Percentiles rank a stretch among this genome's conserved stretches.
These are phyloP conservation scores for Mycothermus thermophilus DNA, from an alignment of 495 filamentous ascomycete genomes.

Conservation along the genomic window DNA sequence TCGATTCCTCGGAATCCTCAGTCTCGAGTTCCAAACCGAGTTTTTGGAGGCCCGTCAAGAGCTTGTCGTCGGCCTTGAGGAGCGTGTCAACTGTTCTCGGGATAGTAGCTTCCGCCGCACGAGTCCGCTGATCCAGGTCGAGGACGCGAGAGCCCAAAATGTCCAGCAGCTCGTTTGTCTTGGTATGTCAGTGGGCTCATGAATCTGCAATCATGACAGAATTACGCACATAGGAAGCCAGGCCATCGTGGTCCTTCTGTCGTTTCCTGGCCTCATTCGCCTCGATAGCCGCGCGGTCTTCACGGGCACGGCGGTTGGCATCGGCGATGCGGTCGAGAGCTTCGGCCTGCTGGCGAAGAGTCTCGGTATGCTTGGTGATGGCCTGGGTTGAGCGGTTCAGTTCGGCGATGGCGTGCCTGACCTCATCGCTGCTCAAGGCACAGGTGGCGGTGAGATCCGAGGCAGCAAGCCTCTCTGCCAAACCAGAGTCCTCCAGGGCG, in stretches of 20 bases:
- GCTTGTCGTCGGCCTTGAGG: slow-evolving; percentile 32
- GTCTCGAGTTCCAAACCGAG: slow-evolving; percentile 32
- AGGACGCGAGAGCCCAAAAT: slow-evolving; percentile 22
- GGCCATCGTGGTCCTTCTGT: slow-evolving; percentile 18
- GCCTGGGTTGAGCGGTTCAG: slow-evolving; percentile 31
- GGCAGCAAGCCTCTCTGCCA: slow-evolving; percentile 21
- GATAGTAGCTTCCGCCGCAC: slow-evolving; percentile 10
- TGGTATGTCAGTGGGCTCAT: not conserved
- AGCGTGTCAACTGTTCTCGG: slow-evolving; percentile 25
- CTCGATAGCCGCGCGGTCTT: slow-evolving; percentile 19
- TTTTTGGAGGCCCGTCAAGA: slow-evolving; percentile 35
- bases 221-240: slow-evolving; percentile 18
- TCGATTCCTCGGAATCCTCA: slow-evolving; percentile 23
- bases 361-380: slow-evolving; percentile 33
- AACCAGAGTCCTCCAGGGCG: slow-evolving; percentile 22
- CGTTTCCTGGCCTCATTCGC: slow-evolving; percentile 17
- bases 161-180: slow-evolving; percentile 31
- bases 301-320: slow-evolving; percentile 10
- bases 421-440: slow-evolving; percentile 25
- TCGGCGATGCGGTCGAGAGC: slow-evolving; percentile 26
- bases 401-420: slow-evolving; percentile 30
- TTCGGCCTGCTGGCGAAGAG: slow-evolving; percentile 29
- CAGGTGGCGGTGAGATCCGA: slow-evolving; percentile 22
- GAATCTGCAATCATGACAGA: not conserved
- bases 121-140: slow-evolving; percentile 27